Base-by-base conservation (phyloP, 768 basidiomycete species). In the Suillus tomentosus region DNA sequence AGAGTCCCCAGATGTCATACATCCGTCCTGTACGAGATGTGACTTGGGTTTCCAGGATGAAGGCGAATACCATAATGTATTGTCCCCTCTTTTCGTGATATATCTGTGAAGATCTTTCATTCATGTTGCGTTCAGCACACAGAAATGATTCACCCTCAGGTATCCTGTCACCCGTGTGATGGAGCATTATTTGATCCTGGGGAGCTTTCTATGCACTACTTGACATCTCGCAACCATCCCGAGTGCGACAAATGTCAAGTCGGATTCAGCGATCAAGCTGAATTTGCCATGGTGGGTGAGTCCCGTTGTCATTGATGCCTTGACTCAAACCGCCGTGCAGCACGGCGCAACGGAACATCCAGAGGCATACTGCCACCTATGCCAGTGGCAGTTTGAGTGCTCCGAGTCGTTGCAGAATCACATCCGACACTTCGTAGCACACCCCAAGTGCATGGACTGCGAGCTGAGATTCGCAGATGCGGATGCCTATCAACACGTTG, bases 371-470 rank as follows among this genome's bases (percentile, higher is more conserved):
- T 80, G 80, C 51, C 66, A 70, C 42, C 61, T 68, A 4, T 84
- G 83, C 67, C 74, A 72, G 10, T 74, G 76, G 62, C 77, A 77
- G 40, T 84, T 84, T 63, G 76, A 79, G 47, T 73, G 74, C 15
- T 58, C 70, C 2, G 76, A 78, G 27, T 68, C 73, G 22, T 64
- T 82, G 31, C 74, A 78, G 53, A 73, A 72, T 37, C 84, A 85
- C 64, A 81, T 79, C 67, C 71, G 64, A 22, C 73, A 74, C 13
- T 83, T 84, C 19, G 71, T 74, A 27, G 71, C 66, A 19, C 84
- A 85, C 70, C 82, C 85, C 3, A 79, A 78, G 61, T 85, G 84
- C 62, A 64, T 70, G 31, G 68, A 72, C 37, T 85, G 84, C 60
- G 68, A 72, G n/a, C 59, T 77, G 53, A 80, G 82, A 37, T 84